A percentile compares a stretch with the other conserved stretches of the same genome.
Conservation (phyloP, 2,329 filamentous ascomycete species). For the Coniochaeta ligniaria region DNA sequence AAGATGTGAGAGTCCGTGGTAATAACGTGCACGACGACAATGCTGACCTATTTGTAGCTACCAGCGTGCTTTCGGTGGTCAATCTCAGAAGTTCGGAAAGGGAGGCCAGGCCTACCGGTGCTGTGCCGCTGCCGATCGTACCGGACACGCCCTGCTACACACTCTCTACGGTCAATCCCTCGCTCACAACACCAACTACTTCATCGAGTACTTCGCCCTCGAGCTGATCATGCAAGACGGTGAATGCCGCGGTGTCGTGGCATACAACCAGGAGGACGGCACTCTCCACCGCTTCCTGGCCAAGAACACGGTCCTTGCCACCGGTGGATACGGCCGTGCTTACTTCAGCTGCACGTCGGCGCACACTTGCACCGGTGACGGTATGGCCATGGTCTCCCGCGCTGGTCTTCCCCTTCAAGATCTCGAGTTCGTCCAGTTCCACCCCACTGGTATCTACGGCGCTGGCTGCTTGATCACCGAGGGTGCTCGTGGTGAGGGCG, state of each 20-base stretch:
- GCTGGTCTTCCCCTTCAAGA: slow-evolving; percentile 98
- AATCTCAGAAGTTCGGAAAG: slow-evolving; percentile 91
- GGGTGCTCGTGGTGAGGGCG: slow-evolving; percentile 95
- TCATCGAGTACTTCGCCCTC: slow-evolving; percentile 97
- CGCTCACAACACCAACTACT: slow-evolving; percentile 98
- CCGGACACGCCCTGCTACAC: slow-evolving; percentile 94
- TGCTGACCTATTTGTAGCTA: slow-evolving; percentile 50
- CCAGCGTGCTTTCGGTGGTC: slow-evolving; percentile 97
- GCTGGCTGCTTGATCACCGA: slow-evolving; percentile 97
- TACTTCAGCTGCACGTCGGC: slow-evolving; percentile 99
- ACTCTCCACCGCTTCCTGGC: slow-evolving; percentile 95
- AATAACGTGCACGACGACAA: not conserved
- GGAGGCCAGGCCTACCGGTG: slow-evolving; percentile 97
- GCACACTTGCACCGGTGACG: slow-evolving; percentile 97
- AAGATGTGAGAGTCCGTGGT: slow-evolving; percentile 60
- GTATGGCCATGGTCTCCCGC: slow-evolving; percentile 98
- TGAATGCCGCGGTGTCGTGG: slow-evolving; percentile 91
- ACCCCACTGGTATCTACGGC: slow-evolving; percentile 98
- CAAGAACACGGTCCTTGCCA: slow-evolving; percentile 94
- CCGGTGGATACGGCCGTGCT: slow-evolving; percentile 92
- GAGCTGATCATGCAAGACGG: slow-evolving; percentile 97
- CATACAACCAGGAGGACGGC: slow-evolving; percentile 98
- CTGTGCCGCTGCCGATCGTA: slow-evolving; percentile 93
- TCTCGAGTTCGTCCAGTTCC: slow-evolving; percentile 99
- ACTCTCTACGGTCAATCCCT: slow-evolving; percentile 97